Evolutionary conservation across 768 basidiomycete genomes (phyloP).

Genomic region (Mycena belliarum): DNA sequence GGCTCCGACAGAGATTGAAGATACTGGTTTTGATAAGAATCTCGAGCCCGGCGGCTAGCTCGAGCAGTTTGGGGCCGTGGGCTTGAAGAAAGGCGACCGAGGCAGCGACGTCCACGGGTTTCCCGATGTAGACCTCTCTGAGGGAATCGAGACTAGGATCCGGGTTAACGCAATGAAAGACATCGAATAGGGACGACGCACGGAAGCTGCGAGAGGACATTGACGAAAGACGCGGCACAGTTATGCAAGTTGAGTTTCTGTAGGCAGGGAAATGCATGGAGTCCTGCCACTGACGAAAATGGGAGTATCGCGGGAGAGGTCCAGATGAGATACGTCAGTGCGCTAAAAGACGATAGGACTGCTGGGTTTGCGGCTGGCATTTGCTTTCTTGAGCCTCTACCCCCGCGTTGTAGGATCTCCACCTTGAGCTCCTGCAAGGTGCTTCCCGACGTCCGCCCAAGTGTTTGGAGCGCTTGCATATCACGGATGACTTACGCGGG

Average conservation of each 20-base stretch:
- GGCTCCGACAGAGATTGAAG: background rate
- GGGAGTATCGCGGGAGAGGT: background rate
- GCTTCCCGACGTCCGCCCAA: background rate
- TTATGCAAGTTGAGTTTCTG: background rate
- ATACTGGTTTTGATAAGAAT: background rate
- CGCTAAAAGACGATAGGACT: background rate
- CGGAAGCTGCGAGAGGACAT: background rate
- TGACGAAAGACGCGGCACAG: background rate
- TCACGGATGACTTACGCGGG: background rate
- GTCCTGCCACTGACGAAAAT: background rate
- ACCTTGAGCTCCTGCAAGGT: background rate
- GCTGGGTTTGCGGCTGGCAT: background rate
- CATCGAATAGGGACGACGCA: background rate
- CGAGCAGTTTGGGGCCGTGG: background rate
- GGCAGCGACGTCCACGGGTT: background rate
- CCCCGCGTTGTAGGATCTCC: background rate
- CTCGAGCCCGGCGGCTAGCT: background rate
- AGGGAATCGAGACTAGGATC: background rate
- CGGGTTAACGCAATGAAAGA: background rate
- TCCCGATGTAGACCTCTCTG: background rate
- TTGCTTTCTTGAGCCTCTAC: background rate
- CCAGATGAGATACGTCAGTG: background rate
- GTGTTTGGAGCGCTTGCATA: background rate
- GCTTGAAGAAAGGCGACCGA: background rate
- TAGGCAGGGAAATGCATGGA: background rate